Percentiles rank a stretch among this genome's conserved stretches.
Conservation (phyloP, 768 basidiomycete genomes). For the Tylopilus rubrobrunneus region DNA sequence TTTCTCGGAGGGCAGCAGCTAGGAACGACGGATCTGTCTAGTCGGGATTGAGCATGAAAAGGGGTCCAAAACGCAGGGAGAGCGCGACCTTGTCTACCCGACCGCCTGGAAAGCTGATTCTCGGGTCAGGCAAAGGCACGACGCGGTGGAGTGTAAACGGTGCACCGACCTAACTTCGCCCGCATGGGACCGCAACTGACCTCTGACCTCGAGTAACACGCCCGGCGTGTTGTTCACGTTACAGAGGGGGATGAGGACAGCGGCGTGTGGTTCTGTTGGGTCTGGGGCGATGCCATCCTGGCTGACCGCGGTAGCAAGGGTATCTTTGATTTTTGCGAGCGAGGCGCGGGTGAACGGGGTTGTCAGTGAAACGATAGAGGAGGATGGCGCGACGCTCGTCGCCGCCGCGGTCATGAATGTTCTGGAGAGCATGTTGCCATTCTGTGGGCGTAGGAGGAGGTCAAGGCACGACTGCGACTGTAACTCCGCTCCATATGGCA, state of each 20-base stretch:
- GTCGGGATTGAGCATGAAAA: background rate
- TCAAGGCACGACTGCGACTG: background rate
- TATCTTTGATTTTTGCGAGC: constrained; percentile 29
- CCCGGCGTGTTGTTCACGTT: constrained; percentile 66
- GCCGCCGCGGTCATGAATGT: constrained; percentile 17
- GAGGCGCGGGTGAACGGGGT: constrained; percentile 36
- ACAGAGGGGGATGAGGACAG: constrained; percentile 74
- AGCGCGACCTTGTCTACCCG: constrained; percentile 55
- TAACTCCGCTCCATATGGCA: constrained; percentile 1
- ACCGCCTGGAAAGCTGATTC: constrained; percentile 71
- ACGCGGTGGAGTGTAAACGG: background rate
- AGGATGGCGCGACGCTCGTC: background rate
- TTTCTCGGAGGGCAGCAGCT: constrained; percentile 65
- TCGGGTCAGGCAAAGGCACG: background rate
- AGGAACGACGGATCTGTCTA: constrained; percentile 53
- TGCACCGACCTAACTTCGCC: constrained; percentile 73
- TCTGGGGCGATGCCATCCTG: constrained; percentile 17
- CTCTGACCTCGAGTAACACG: constrained; percentile 68
- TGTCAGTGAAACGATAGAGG: constrained; percentile 30
- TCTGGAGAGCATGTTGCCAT: constrained; percentile 29
- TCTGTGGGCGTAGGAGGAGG: background rate
- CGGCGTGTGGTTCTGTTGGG: constrained; percentile 46
- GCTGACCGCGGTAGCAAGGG: constrained; percentile 19
- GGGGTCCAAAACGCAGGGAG: background rate
- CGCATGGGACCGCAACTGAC: constrained; percentile 61